phyloP scores from a whole-genome alignment of 2,329 filamentous ascomycete genomes.

The Alternaria arborescens region DNA sequence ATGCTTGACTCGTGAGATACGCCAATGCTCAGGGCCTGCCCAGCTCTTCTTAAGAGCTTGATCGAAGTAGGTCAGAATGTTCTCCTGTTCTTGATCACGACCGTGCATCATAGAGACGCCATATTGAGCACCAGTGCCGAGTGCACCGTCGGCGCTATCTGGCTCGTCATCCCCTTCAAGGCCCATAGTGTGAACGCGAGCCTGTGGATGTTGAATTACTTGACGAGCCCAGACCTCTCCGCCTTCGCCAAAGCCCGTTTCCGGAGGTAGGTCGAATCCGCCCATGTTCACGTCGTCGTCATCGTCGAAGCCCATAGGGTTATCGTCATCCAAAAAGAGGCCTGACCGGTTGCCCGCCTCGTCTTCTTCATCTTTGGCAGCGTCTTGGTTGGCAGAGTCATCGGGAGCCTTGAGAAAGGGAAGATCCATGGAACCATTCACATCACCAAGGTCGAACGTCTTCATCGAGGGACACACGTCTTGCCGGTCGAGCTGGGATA shows the following conservation, averaged over 20 bases:
- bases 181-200: slow-evolving; percentile 76
- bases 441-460: slow-evolving; percentile 88
- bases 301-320: slow-evolving; percentile 82
- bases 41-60: slow-evolving; percentile 96
- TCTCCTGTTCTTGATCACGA: slow-evolving; percentile 79
- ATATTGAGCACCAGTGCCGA: slow-evolving; percentile 71
- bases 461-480: slow-evolving; percentile 96
- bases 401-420: slow-evolving; percentile 91
- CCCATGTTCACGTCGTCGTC: slow-evolving; percentile 67
- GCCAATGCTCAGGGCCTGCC: slow-evolving; percentile 98
- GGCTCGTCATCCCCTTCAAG: slow-evolving; percentile 63
- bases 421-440: slow-evolving; percentile 84
- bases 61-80: slow-evolving; percentile 98
- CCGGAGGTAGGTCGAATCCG: slow-evolving; percentile 65
- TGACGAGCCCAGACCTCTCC: slow-evolving; percentile 95
- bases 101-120: slow-evolving; percentile 79
- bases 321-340: slow-evolving; percentile 86
- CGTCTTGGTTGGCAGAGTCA: slow-evolving; percentile 78
- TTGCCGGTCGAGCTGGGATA: slow-evolving; percentile 78
- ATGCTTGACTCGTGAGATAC: slow-evolving; percentile 90
- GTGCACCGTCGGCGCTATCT: slow-evolving; percentile 58
- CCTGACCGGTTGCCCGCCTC: slow-evolving; percentile 72
- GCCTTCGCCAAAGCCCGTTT: slow-evolving; percentile 91
- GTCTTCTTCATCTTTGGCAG: slow-evolving; percentile 56
- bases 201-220: slow-evolving; percentile 84